Evolutionary conservation across 257 asterid species (phyloP).

Genomic region (Lavandula angustifolia): DNA sequence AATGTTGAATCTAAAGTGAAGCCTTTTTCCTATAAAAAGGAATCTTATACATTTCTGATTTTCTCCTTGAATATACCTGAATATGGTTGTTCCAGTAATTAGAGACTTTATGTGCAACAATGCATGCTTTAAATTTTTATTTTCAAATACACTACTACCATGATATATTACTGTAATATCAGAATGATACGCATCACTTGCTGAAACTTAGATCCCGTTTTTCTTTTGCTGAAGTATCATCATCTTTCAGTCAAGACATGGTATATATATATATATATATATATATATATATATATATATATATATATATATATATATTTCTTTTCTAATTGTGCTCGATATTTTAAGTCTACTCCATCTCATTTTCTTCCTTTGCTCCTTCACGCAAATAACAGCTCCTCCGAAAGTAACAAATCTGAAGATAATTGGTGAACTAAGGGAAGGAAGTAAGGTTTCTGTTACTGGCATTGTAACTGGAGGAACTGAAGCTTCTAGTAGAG

Average conservation of each 20-base stretch:
- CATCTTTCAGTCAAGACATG: constrained; percentile 15
- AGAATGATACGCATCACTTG: background rate
- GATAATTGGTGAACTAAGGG: constrained; percentile 92
- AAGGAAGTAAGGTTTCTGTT: constrained; percentile 90
- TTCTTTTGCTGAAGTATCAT: constrained; percentile 9
- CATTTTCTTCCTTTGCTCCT: constrained; percentile 19
- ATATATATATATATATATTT: too few relatives aligned
- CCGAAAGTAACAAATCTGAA: constrained; percentile 79
- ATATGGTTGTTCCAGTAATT: background rate
- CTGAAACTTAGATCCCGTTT: constrained; percentile 2
- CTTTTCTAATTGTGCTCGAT: constrained; percentile 15
- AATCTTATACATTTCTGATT: background rate
- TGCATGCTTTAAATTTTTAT: background rate
- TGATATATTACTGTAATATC: constrained; percentile 13
- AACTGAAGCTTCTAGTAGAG: constrained; percentile 97
- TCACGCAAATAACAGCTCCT: constrained; percentile 64
- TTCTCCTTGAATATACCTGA: background rate
- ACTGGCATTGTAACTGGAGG: constrained; percentile 96
- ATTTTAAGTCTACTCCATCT: constrained; percentile 13
- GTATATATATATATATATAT: too few relatives aligned
- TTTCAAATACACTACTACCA: background rate
- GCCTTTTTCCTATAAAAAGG: too few relatives aligned
- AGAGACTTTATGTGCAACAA: background rate
- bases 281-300: too few relatives aligned
- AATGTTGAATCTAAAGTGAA: too few relatives aligned